Evolutionary conservation across 192 early-diverging fungal genomes (phyloP).

Genomic region (Gigaspora rosea): DNA sequence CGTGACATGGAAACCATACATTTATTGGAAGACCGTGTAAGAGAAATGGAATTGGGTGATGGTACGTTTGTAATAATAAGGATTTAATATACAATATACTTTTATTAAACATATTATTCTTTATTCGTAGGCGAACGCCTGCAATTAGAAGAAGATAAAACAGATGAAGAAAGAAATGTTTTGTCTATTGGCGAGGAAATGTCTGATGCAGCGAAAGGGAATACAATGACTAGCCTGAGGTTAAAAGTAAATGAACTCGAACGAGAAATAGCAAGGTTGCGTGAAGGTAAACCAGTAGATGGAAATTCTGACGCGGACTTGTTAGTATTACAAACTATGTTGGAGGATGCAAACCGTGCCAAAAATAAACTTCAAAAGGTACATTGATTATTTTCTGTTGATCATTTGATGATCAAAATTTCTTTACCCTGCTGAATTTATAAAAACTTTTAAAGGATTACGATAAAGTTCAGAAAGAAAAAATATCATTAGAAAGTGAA

Average conservation of each 20-base stretch:
- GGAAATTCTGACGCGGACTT: constrained; percentile 36
- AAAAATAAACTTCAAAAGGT: constrained; percentile 60
- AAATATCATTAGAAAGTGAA: constrained; percentile 47
- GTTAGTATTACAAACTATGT: constrained; percentile 55
- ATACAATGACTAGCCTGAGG: constrained; percentile 44
- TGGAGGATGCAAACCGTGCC: constrained; percentile 61
- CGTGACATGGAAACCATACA: constrained; percentile 77
- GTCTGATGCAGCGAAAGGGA: constrained; percentile 38
- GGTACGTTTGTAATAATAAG: constrained; percentile 34
- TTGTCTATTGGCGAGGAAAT: constrained; percentile 38
- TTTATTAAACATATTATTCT: constrained; percentile 36
- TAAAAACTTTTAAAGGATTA: constrained; percentile 47
- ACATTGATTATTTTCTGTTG: not conserved
- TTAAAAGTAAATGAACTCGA: constrained; percentile 62
- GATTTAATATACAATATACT: constrained; percentile 31
- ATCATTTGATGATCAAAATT: not conserved
- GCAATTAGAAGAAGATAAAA: constrained; percentile 39
- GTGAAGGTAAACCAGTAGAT: constrained; percentile 28
- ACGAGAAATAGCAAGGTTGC: constrained; percentile 51
- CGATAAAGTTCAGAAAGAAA: constrained; percentile 51
- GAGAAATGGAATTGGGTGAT: constrained; percentile 77
- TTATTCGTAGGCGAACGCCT: constrained; percentile 38
- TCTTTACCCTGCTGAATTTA: not conserved
- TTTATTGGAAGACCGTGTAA: constrained; percentile 75
- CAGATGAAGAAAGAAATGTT: constrained; percentile 31